Percentiles rank a stretch among this genome's conserved stretches.
Evolutionary conservation across 371 early-diverging fungal genomes (phyloP).

Genomic region (Mucor plumbeus): DNA sequence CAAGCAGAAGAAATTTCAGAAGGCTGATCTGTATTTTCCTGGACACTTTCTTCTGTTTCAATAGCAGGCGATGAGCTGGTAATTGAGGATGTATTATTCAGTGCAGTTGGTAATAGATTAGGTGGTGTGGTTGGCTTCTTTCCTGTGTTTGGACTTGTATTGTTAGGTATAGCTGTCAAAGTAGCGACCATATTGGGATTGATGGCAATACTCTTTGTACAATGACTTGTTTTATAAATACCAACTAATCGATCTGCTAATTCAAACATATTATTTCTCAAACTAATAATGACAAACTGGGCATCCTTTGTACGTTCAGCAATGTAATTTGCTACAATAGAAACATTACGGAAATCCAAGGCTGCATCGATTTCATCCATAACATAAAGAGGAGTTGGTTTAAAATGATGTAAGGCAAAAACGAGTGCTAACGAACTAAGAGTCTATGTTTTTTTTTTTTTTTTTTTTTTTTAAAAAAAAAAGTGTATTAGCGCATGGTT

Average conservation of each 20-base stretch:
- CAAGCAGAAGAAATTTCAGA: too few relatives aligned
- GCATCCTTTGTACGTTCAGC: constrained; percentile 97
- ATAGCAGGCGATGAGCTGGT: neutral
- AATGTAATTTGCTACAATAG: constrained; percentile 99
- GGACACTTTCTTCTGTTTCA: neutral
- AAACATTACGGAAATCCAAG: constrained; percentile 99
- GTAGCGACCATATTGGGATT: constrained; percentile 63
- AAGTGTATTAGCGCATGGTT: too few relatives aligned
- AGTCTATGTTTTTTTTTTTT: constrained; percentile 71
- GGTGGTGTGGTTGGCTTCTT: neutral
- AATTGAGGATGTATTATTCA: neutral
- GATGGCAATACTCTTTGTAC: constrained; percentile 86
- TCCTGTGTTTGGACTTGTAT: constrained; percentile 8
- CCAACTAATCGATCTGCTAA: constrained; percentile 98
- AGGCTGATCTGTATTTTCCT: too few relatives aligned
- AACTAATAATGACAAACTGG: constrained; percentile 99
- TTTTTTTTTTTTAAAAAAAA: too few relatives aligned
- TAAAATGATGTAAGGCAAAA: constrained; percentile 99
- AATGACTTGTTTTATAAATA: constrained; percentile 97
- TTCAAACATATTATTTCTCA: constrained; percentile 99
- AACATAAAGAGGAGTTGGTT: constrained; percentile 99
- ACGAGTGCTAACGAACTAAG: constrained; percentile 98
- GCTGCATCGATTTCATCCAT: constrained; percentile 99
- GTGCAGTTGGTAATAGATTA: neutral
- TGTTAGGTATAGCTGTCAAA: constrained; percentile 29